phyloP scores from a whole-genome alignment of 805 yeast species.

The Candida endomychidarum region DNA sequence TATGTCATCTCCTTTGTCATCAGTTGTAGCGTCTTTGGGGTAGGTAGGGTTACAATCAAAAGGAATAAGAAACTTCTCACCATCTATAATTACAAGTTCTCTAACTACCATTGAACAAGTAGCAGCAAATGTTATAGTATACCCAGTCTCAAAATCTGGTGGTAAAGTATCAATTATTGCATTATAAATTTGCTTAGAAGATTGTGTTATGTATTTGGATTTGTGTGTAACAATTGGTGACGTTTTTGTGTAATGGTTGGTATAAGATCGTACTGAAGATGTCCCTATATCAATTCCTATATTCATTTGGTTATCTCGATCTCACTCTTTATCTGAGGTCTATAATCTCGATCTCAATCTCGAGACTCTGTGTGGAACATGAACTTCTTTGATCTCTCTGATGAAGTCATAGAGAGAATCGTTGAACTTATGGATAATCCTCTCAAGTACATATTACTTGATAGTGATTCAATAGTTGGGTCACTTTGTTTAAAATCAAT shows the following conservation, averaged over 20 bases:
- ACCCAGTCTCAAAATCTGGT: background rate
- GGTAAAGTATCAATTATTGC: conserved; percentile 27
- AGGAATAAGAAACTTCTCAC: conserved; percentile 29
- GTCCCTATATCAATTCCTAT: conserved; percentile 56
- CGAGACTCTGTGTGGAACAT: too few relatives aligned
- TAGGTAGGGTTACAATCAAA: too few relatives aligned
- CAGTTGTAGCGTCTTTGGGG: too few relatives aligned
- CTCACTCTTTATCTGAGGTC: too few relatives aligned
- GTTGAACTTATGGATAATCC: too few relatives aligned
- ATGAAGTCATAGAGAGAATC: too few relatives aligned
- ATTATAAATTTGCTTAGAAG: conserved; percentile 37
- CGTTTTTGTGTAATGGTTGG: conserved; percentile 19
- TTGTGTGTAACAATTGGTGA: conserved; percentile 20
- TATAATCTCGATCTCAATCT: too few relatives aligned
- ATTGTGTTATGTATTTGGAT: conserved; percentile 35
- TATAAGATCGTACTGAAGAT: conserved; percentile 45
- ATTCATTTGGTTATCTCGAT: conserved; percentile 5
- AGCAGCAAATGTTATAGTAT: conserved; percentile 42
- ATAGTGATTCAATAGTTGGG: too few relatives aligned
- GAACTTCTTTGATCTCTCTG: too few relatives aligned
- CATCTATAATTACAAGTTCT: conserved; percentile 17
- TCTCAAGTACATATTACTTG: too few relatives aligned
- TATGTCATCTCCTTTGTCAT: conserved; percentile 31
- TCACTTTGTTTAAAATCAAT: too few relatives aligned
- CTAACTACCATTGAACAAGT: conserved; percentile 60